Base-by-base conservation (phyloP, 1,284 basidiomycete genomes). In the Sanghuangporus weigelae region DNA sequence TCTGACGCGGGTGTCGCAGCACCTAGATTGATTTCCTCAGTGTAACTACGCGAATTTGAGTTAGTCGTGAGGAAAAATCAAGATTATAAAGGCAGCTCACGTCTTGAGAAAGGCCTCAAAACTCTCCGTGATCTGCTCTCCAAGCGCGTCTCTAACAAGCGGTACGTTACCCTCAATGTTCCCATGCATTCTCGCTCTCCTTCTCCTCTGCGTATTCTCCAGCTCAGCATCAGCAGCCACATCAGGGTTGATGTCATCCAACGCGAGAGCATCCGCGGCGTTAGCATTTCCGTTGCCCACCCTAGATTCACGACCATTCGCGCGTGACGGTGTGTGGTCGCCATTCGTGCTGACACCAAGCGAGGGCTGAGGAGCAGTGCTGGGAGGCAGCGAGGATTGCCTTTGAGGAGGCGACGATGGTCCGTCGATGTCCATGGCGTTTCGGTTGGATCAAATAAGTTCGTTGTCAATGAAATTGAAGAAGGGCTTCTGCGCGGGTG, bases 61-160 rank as follows among this genome's bases (percentile, higher is more conserved):
- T 61, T 40, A 63, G 19, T 67, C 54, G 11, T 2, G 56, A 12
- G 26, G 42, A 14, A 59, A 39, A 53, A 40, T 39, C 31, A 46
- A 7, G 44, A 14, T 46, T 11, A 46, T 19, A 63, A 62, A 40
- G 36, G 31, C 44, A 16, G 76, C 92, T 70, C 73, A 97, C 94
- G 85, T 89, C 77, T 94, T 92, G 60, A 99, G 76, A 76, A 99
- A 98, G 5, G 85, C 84, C 72, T 92, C 89, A 72, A 98, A 98
- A 69, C 89, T 89, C 71, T 95, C 92, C 65, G 90, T 87, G 3
- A 98, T 92, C 69, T 90, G 92, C 76, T 98, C 95, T 59, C 95
- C 95, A 12, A 96, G 94, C 46, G 90, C 86, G 75, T 98, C 96
- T 68, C 89, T 90, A 1, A 98, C 95, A 57, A 93, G 78, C 0